Evolutionary conservation across 2,329 filamentous ascomycete species (phyloP).

Genomic region (Cryphonectria japonica): DNA sequence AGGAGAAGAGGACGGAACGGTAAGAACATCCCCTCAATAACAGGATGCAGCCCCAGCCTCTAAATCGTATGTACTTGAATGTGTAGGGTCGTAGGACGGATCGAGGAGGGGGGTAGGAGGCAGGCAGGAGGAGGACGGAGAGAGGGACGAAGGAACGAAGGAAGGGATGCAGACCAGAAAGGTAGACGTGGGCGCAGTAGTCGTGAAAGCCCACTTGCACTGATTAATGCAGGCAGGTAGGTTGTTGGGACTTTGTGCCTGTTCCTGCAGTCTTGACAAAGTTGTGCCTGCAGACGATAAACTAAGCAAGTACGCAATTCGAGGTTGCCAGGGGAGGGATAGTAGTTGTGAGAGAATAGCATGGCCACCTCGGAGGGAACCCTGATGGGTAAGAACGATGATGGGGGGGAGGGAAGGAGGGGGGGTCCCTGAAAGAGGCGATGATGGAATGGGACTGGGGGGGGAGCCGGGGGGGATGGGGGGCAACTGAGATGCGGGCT

Average conservation of each 20-base stretch:
- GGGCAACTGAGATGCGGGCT: not conserved
- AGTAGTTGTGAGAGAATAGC: not conserved
- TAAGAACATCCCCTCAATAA: not conserved
- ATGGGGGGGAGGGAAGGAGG: too few species aligned
- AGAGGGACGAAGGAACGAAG: not conserved
- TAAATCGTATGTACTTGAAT: not conserved
- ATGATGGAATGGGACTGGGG: not conserved
- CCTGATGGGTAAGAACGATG: not conserved
- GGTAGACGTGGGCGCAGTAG: not conserved
- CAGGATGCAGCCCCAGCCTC: not conserved
- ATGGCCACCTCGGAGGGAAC: constrained; percentile 3
- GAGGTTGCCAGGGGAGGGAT: not conserved
- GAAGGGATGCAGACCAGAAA: constrained; percentile 4
- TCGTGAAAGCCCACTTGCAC: too few species aligned
- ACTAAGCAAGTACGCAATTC: not conserved
- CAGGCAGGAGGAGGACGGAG: not conserved
- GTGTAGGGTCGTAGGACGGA: not conserved
- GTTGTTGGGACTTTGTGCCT: not conserved
- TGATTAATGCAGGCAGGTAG: not conserved
- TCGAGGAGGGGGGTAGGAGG: not conserved
- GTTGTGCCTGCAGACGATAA: not conserved
- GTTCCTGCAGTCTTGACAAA: not conserved
- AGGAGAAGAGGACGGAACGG: not conserved
- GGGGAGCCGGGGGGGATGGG: not conserved
- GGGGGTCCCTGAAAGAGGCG: not conserved